These are phyloP conservation scores for Verbascum thapsus DNA, from an alignment of 257 asterid species.

Conservation along the genomic window DNA sequence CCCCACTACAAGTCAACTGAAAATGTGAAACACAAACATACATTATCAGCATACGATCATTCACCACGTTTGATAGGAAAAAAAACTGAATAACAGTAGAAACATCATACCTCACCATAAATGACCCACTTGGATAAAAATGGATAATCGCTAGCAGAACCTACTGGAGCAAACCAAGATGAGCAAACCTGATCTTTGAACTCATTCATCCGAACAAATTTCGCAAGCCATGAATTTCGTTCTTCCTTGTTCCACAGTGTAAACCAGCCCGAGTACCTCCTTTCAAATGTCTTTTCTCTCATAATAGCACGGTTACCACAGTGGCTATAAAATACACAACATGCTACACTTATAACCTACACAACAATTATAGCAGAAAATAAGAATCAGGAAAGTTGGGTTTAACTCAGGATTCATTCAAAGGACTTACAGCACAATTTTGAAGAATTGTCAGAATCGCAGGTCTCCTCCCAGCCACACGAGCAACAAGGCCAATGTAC, in stretches of 20 bases:
- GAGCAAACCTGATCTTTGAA: constrained; percentile 87
- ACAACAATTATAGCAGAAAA: constrained; percentile 44
- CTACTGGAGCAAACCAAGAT: constrained; percentile 99
- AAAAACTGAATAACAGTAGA: constrained; percentile 19
- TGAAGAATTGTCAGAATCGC: constrained; percentile 81
- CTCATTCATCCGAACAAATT: constrained; percentile 80
- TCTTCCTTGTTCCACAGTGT: constrained; percentile 80
- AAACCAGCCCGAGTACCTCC: constrained; percentile 74
- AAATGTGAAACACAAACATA: constrained; percentile 33
- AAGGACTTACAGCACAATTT: constrained; percentile 85
- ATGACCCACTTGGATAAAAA: constrained; percentile 92
- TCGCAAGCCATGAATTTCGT: constrained; percentile 79
- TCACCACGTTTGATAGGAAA: constrained; percentile 6
- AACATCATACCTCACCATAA: constrained; percentile 85
- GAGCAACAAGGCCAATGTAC: constrained; percentile 95
- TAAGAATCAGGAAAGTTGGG: constrained; percentile 41
- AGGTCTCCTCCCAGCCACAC: constrained; percentile 95
- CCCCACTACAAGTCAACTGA: constrained; percentile 81
- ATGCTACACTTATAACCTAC: constrained; percentile 99
- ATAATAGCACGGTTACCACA: constrained; percentile 92
- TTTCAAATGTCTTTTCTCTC: constrained; percentile 66
- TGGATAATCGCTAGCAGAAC: constrained; percentile 96
- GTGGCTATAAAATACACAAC: constrained; percentile 99
- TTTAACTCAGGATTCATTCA: constrained; percentile 29
- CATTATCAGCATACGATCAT: constrained; percentile 36